Evolutionary conservation across 306 rosid species (phyloP).

Genomic region (Glycine tomentella): DNA sequence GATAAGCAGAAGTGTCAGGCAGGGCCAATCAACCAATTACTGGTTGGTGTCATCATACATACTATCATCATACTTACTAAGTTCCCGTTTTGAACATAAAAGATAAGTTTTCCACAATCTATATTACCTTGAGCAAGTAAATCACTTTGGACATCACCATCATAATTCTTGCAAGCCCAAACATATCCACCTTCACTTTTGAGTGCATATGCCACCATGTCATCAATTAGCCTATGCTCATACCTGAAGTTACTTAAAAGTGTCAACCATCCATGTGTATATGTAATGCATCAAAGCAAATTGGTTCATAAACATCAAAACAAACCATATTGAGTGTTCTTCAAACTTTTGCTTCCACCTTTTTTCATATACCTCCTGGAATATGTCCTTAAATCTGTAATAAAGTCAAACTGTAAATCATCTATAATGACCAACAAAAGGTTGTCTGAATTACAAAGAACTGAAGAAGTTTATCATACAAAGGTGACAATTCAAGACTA

Average conservation of each 20-base stretch:
- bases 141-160: conserved; percentile 98
- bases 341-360: conserved; percentile 91
- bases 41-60: too few relatives aligned
- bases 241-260: conserved; percentile 66
- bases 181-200: conserved; percentile 99
- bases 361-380: conserved; percentile 86
- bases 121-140: conserved; percentile 94
- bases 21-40: too few relatives aligned
- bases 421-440: conserved; percentile 11
- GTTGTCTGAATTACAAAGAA: conserved; percentile 15
- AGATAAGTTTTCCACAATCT: neutral
- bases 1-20: too few relatives aligned
- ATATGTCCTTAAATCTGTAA: conserved; percentile 94
- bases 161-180: conserved; percentile 99
- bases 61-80: too few relatives aligned
- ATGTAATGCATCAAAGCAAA: conserved; percentile 30
- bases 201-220: conserved; percentile 95
- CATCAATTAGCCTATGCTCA: conserved; percentile 98
- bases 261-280: conserved; percentile 37
- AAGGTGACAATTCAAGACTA: neutral
- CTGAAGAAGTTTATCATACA: conserved; percentile 15
- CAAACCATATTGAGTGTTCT: conserved; percentile 88
- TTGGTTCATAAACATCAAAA: conserved; percentile 28
- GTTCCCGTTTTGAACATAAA: conserved; percentile 18
- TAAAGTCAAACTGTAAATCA: conserved; percentile 39